Base-by-base conservation (phyloP, 2,329 filamentous ascomycete species). In the Chaetomium strumarium region DNA sequence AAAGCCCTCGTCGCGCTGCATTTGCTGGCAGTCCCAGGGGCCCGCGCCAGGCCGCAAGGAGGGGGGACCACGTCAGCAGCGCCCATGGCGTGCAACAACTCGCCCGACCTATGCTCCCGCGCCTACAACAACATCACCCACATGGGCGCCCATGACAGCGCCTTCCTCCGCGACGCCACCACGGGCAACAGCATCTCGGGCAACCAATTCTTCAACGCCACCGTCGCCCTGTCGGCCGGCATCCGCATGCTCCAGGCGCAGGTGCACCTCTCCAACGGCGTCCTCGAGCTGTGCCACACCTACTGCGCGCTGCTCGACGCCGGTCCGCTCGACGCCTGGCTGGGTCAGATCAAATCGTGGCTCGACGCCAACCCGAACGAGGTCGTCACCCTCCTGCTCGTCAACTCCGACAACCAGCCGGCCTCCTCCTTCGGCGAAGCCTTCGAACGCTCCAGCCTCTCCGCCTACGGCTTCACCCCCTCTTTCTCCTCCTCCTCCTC, bases 71-170 rank as follows among this genome's bases (percentile, higher is more conserved):
- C 62, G 14, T 57, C 46, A 33, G 42, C 58, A 12, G 49, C 58
- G 14, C 17, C 34, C 13, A 12, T 19, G 49, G 66, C 83, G 31
- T 93, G 89, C 78, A 93, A 93, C 72, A 92, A 92, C 74, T 90
- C 86, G 1, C 86, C 87, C 0, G 72, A 76, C 40, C 78, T 93
- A 38, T 93, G 89, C 74, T 73, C 71, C 56, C 81, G 80, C 58
- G 71, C 79, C 16, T 93, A 93, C 73, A 84, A 82, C 70, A 81
- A 86, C 60, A 79, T 93, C 61, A 91, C 88, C 3, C 79, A 91
- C 67, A 80, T 92, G 63, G 87, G 87, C 19, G 86, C 85, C 16
- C 88, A 91, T 70, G 79, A 90, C 70, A 83, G 80, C 55, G 76
- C 86, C 11, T 91, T 90, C 66, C 68, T 90, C 40, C 76, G 85